Evolutionary conservation across 1,139 yeast species (phyloP), one percentile per base, ranked within the genome.

Genomic region (Geotrichum australiense): DNA sequence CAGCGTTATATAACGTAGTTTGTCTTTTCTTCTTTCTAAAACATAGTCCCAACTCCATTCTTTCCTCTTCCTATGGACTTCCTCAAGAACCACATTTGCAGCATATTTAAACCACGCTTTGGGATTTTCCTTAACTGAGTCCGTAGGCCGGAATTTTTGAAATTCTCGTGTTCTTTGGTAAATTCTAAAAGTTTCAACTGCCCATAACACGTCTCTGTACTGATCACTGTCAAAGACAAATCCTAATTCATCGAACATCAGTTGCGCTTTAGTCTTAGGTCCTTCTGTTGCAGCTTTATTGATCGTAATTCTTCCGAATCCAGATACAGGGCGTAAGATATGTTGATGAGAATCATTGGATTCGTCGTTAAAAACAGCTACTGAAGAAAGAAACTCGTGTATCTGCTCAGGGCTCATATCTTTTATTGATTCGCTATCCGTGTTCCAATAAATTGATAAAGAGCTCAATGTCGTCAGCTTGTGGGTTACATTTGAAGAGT

Each of bases 1-100:
- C 1, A 85, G 64, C 11, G 59, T 60, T n/a, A 83, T 70, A 59
- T 93, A 93, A 1, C 69, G 63, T 45, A 70, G 72, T 52, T 96
- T 69, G 55, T 82, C 79, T 46, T 82, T 83, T 50, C 94, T 68
- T 54, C 94, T 71, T 44, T 69, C 71, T 40, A 74, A 74, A 51
- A 91, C 77, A 55, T 75, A 74, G 2, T 73, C 93, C 98, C 98
- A 93, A 30, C 87, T 78, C 94, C 96, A 85, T 54, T 75, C 78
- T 50, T 78, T 73, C 54, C 84, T 77, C 53, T 72, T 76, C 49
- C 85, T 91, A 52, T 83, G 95, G 27, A 93, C 80, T 58, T 87
- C 96, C 47, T 76, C 69, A 40, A 76, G 64, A 2, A 91, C 82
- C 14, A 85, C 78, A 22, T 73, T 65, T 0, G 84, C 93, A 2